A percentile compares a stretch with the other conserved stretches of the same genome.
phyloP scores from a whole-genome alignment of 2,329 filamentous ascomycete species.

The Fusarium sororula region DNA sequence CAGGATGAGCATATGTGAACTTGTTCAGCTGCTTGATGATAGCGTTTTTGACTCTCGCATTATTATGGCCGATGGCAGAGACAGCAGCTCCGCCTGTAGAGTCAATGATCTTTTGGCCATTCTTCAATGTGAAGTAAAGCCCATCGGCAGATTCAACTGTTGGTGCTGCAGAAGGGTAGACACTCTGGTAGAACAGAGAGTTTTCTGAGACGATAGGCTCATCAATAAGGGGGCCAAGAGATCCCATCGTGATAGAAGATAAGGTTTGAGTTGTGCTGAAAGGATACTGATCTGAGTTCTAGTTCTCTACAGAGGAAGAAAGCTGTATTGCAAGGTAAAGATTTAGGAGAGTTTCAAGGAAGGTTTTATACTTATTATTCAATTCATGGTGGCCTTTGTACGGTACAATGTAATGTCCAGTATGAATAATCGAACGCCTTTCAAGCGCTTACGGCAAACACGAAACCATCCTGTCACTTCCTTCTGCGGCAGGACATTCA shows the following conservation, averaged over 20 bases:
- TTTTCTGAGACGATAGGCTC: not conserved
- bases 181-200: not conserved
- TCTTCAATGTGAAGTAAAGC: not conserved
- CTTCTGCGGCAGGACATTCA: not conserved
- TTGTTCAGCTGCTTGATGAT: not conserved
- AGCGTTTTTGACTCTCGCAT: not conserved
- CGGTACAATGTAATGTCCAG: not conserved
- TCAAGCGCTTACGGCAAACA: not conserved
- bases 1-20: not conserved
- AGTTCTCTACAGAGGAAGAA: not conserved
- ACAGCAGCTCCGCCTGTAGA: not conserved
- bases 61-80: not conserved
- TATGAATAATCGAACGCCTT: not conserved
- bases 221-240: not conserved
- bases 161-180: not conserved
- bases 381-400: not conserved
- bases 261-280: not conserved
- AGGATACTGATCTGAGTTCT: not conserved
- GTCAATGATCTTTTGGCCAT: not conserved
- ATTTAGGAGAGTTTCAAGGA: not conserved
- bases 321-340: rapidly evolving
- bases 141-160: not conserved
- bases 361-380: not conserved
- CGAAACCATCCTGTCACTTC: not conserved
- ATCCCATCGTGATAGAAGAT: not conserved